Percentiles rank a stretch among this genome's conserved stretches.
These are phyloP conservation scores for Starmera pachycereana DNA, from an alignment of 805 yeast genomes.

Conservation along the genomic window DNA sequence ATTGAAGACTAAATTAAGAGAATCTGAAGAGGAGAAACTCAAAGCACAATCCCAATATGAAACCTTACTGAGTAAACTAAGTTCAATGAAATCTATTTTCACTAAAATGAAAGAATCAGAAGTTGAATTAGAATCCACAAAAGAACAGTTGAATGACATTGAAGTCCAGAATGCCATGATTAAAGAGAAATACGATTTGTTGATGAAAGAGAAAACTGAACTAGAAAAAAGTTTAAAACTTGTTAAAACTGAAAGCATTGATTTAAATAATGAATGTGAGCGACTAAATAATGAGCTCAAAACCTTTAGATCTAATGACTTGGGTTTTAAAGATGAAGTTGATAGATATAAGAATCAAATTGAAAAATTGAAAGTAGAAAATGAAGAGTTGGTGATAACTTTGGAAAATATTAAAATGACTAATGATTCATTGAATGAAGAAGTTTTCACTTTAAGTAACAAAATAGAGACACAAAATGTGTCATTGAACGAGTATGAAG, in stretches of 20 bases:
- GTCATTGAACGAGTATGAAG: background rate
- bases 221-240: constrained; percentile 22
- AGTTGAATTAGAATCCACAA: constrained; percentile 44
- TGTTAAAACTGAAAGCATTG: constrained; percentile 31
- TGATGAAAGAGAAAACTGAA: constrained; percentile 24
- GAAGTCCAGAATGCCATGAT: constrained; percentile 29
- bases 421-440: constrained; percentile 25
- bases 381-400: constrained; percentile 20
- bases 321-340: constrained; percentile 7
- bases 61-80: constrained; percentile 46
- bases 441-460: constrained; percentile 25
- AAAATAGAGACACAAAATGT: constrained; percentile 4
- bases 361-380: constrained; percentile 31
- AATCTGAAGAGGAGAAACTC: constrained; percentile 40
- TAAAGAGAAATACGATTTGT: constrained; percentile 23
- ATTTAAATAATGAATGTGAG: constrained; percentile 46
- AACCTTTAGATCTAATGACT: constrained; percentile 25
- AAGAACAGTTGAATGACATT: constrained; percentile 39
- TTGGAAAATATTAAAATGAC: constrained; percentile 25
- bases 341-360: constrained; percentile 29
- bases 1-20: constrained; percentile 22
- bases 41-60: constrained; percentile 52
- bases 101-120: constrained; percentile 66
- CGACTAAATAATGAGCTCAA: constrained; percentile 32
- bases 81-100: constrained; percentile 67